Conservation (phyloP, 305 asterid species). For the Galium porrigens region DNA sequence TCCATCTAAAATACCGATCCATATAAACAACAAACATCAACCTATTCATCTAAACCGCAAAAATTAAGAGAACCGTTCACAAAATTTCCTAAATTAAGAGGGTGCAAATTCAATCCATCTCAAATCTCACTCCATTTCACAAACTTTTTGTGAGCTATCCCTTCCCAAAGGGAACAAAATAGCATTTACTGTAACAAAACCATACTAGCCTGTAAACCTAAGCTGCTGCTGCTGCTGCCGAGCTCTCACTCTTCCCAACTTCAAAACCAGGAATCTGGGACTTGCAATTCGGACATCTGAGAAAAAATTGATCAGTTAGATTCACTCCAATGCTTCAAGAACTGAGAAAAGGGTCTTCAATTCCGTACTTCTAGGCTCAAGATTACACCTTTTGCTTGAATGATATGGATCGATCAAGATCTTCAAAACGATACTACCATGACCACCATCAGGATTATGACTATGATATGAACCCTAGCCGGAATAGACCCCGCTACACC, state of each 20-base stretch:
- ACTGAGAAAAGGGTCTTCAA: neutral
- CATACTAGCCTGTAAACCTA: conserved; percentile 4
- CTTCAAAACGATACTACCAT: conserved; percentile 64
- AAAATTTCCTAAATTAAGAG: neutral
- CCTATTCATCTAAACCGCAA: neutral
- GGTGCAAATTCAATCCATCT: neutral
- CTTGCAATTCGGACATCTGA: neutral
- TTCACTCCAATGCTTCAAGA: neutral
- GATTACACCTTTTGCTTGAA: neutral
- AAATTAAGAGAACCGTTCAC: neutral
- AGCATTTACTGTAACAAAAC: neutral
- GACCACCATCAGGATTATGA: conserved; percentile 62
- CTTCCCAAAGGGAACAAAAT: neutral
- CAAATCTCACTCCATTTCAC: neutral
- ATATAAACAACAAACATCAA: too few relatives aligned
- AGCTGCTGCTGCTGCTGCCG: neutral
- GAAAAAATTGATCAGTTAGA: neutral
- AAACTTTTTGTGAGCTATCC: neutral
- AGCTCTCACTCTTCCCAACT: conserved; percentile 4
- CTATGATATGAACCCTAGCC: conserved; percentile 20
- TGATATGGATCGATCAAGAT: conserved; percentile 74
- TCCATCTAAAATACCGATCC: too few relatives aligned
- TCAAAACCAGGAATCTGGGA: neutral
- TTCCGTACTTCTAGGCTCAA: neutral
- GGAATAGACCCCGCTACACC: conserved; percentile 42